Percentiles rank a stretch among this genome's conserved stretches.
Evolutionary conservation across 352 stramenopile genomes (phyloP).

Genomic region (Phytophthora ohioensis): DNA sequence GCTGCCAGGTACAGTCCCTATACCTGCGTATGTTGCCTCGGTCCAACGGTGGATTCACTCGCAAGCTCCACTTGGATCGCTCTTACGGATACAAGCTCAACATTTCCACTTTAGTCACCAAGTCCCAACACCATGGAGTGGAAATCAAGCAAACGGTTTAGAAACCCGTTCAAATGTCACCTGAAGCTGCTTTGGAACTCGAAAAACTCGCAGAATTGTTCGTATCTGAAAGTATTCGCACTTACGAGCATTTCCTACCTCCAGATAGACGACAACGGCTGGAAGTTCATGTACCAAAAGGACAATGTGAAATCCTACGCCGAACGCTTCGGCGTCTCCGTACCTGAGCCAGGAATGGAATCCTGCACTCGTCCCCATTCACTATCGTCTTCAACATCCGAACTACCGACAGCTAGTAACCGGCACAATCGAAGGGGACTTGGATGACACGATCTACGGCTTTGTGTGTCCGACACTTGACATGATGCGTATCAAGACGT

Average conservation of each 20-base stretch:
- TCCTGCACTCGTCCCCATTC: slow-evolving; percentile 18
- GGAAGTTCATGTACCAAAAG: slow-evolving; percentile 53
- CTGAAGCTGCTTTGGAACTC: slow-evolving; percentile 34
- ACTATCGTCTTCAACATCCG: slow-evolving; percentile 23
- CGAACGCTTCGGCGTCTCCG: slow-evolving; percentile 24
- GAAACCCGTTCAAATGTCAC: slow-evolving; percentile 41
- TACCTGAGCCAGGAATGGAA: neutral
- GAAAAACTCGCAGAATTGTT: slow-evolving; percentile 43
- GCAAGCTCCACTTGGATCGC: neutral
- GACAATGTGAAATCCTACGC: slow-evolving; percentile 45
- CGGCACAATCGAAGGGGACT: slow-evolving; percentile 43
- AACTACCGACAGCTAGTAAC: slow-evolving; percentile 42
- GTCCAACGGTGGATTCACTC: slow-evolving; percentile 24
- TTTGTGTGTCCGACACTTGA: slow-evolving; percentile 40
- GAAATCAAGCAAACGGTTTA: slow-evolving; percentile 35
- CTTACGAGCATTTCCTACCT: slow-evolving; percentile 43
- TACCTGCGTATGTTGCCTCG: neutral
- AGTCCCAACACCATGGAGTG: slow-evolving; percentile 25
- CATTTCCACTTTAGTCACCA: slow-evolving; percentile 21
- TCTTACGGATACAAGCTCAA: slow-evolving; percentile 5
- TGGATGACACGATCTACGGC: slow-evolving; percentile 56
- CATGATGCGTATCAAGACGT: slow-evolving; percentile 49
- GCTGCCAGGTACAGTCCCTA: slow-evolving; percentile 28
- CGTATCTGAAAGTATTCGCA: slow-evolving; percentile 37
- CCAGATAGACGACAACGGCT: slow-evolving; percentile 37